Evolutionary conservation across 2,329 filamentous ascomycete species (phyloP), one percentile per base, ranked within the genome.

Genomic region (Grosmannia huntii): DNA sequence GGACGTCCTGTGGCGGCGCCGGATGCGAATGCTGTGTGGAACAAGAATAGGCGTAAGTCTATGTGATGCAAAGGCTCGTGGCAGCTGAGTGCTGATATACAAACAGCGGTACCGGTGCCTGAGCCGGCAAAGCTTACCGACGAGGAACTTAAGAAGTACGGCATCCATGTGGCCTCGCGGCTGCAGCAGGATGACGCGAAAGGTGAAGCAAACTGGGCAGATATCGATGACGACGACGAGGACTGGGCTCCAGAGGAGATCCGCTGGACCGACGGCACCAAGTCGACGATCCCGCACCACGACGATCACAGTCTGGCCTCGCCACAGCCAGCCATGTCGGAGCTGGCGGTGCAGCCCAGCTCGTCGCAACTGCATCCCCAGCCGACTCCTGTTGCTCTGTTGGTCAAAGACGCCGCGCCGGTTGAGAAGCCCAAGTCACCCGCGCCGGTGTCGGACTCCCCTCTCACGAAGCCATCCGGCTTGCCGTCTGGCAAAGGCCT

Each of bases 171-270:
- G 72, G 87, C 89, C 59, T 89, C 81, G 65, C 84, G 89, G 64
- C 74, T 94, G 59, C 85, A 89, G 63, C 80, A 86, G 55, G 87
- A 92, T 63, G 87, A 90, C 67, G 71, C 77, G 57, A 61, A 62
- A 36, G 87, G 87, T 60, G 86, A 90, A 65, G 83, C 85, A 36
- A 92, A 91, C 68, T 95, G 89, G 89, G 89, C 89, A 27, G 89
- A 95, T 67, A 91, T 92, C 60, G 89, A 94, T 61, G 89, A 94
- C 59, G 89, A 94, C 63, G 87, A 91, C 66, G 89, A 94, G 44
- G 88, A 92, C 66, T 92, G 89, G 87, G 86, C 85, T 16, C 89
- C 89, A 2, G 88, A 94, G 63, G 83, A 86, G 56, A 90, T 94
- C 63, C 88, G 88, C 60, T 95, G 89, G 89, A 88, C 87, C 67